Percentiles rank a stretch among this genome's conserved stretches.
Evolutionary conservation across 2,329 filamentous ascomycete genomes (phyloP).

Genomic region (Amylocarpus encephaloides): DNA sequence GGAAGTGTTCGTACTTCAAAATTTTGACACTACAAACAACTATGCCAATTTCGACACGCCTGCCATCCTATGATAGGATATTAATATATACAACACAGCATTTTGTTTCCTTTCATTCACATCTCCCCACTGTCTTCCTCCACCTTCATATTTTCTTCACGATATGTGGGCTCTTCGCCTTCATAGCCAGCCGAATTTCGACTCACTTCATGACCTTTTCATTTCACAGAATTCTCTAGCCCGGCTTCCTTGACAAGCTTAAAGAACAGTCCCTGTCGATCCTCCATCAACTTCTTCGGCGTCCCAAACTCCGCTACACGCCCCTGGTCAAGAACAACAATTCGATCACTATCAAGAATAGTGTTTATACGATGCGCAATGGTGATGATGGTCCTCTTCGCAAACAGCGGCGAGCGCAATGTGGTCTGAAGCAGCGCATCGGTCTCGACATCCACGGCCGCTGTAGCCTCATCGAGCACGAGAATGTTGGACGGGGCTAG

Average conservation of each 20-base stretch:
- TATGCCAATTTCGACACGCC: too few species aligned
- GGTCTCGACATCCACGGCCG: constrained; percentile 62
- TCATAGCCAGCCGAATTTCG: too few species aligned
- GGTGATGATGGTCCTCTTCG: constrained; percentile 93
- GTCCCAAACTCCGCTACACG: constrained; percentile 90
- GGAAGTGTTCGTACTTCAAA: too few species aligned
- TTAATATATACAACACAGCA: background rate
- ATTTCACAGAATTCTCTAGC: constrained; percentile 37
- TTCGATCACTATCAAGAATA: constrained; percentile 80
- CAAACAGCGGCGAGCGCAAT: constrained; percentile 62
- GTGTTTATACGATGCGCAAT: constrained; percentile 98
- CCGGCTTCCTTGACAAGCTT: constrained; percentile 88
- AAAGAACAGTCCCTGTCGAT: constrained; percentile 74
- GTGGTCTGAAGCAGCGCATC: constrained; percentile 61
- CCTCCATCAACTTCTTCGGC: constrained; percentile 64
- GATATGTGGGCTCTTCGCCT: too few species aligned
- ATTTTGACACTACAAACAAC: too few species aligned
- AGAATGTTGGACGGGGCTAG: constrained; percentile 95
- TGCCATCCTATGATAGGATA: too few species aligned
- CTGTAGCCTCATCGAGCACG: constrained; percentile 93
- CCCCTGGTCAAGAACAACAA: constrained; percentile 88
- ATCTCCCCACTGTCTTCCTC: background rate
- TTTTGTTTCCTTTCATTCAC: background rate
- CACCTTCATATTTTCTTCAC: too few species aligned
- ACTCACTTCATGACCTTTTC: background rate